Evolutionary conservation across 2,329 filamentous ascomycete genomes (phyloP).

Genomic region (Sodiomyces alkalinus): DNA sequence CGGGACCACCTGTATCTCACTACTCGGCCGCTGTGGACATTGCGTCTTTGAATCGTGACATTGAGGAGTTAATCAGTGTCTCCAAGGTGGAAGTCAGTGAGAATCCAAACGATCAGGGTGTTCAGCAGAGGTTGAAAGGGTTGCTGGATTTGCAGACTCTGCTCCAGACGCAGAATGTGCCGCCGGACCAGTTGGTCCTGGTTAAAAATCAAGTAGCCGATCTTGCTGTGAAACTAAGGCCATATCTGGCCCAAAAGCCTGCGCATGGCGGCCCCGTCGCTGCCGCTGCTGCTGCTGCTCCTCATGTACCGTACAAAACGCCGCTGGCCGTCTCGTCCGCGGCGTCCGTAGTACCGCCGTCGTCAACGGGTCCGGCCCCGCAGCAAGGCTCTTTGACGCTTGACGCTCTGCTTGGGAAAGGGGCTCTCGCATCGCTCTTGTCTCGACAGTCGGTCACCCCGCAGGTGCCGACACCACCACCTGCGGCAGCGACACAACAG

Average conservation of each 20-base stretch:
- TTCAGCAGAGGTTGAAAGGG: slow-evolving; percentile 69
- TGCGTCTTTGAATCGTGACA: slow-evolving; percentile 66
- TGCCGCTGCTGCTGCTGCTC: slow-evolving; percentile 24
- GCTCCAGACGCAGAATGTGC: slow-evolving; percentile 62
- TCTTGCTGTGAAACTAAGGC: slow-evolving; percentile 51
- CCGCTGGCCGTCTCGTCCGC: slow-evolving; percentile 19
- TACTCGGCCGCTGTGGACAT: slow-evolving; percentile 1
- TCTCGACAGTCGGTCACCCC: slow-evolving; percentile 35
- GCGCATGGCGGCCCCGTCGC: too few species aligned
- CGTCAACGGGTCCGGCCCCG: slow-evolving; percentile 11
- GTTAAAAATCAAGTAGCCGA: slow-evolving; percentile 75
- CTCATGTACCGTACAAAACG: slow-evolving; percentile 18
- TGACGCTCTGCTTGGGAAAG: slow-evolving; percentile 43
- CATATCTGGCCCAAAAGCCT: slow-evolving; percentile 26
- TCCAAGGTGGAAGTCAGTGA: slow-evolving; percentile 61
- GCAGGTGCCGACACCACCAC: slow-evolving; percentile 30
- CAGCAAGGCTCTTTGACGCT: slow-evolving; percentile 26
- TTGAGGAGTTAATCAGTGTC: slow-evolving; percentile 60
- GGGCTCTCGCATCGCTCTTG: slow-evolving; percentile 44
- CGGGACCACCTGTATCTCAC: too few species aligned
- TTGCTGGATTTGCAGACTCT: slow-evolving; percentile 73
- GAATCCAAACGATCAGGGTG: slow-evolving; percentile 59
- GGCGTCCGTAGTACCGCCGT: slow-evolving; percentile 15
- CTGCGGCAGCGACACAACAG: slow-evolving; percentile 19
- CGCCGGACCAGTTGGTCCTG: slow-evolving; percentile 66